A percentile compares a stretch with the other conserved stretches of the same genome.
Evolutionary conservation across 208 protist genomes (phyloP).

Genomic region (Acanthamoeba culbertsoni): DNA sequence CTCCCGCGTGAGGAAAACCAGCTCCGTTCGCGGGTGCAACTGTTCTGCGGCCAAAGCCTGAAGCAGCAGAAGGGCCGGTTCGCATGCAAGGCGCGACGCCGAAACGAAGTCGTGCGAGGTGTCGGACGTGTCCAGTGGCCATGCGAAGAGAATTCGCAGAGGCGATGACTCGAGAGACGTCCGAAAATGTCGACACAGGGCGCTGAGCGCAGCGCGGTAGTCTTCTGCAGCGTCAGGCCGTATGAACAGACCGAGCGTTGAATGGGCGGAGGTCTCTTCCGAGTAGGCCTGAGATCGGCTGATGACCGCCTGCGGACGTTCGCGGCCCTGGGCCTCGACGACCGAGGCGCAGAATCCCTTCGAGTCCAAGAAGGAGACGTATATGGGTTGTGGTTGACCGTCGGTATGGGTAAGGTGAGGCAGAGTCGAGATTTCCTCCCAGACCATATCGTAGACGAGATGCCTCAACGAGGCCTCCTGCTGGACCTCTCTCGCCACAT

Average conservation of each 20-base stretch:
- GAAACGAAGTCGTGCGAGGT: background rate
- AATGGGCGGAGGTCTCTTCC: too few relatives aligned
- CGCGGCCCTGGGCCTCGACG: background rate
- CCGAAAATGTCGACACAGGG: background rate
- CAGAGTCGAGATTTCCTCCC: background rate
- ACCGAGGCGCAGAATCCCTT: background rate
- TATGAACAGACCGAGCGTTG: background rate
- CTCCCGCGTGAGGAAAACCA: background rate
- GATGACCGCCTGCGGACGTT: background rate
- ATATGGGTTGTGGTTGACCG: background rate
- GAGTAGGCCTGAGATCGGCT: too few relatives aligned
- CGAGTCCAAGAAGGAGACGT: background rate
- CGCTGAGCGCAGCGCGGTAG: background rate
- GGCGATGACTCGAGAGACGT: background rate
- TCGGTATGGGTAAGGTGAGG: background rate
- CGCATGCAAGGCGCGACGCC: background rate
- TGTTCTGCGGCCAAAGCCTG: background rate
- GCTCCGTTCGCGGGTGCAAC: background rate
- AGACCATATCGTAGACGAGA: conserved; percentile 4
- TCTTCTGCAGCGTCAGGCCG: background rate
- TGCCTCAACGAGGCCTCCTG: background rate
- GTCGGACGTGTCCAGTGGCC: background rate
- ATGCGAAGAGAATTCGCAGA: background rate
- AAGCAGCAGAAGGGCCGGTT: background rate
- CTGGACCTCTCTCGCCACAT: background rate